Evolutionary conservation across 169 alveolate species (phyloP), one percentile per base, ranked within the genome.

Genomic region (Plasmodium blacklocki): DNA sequence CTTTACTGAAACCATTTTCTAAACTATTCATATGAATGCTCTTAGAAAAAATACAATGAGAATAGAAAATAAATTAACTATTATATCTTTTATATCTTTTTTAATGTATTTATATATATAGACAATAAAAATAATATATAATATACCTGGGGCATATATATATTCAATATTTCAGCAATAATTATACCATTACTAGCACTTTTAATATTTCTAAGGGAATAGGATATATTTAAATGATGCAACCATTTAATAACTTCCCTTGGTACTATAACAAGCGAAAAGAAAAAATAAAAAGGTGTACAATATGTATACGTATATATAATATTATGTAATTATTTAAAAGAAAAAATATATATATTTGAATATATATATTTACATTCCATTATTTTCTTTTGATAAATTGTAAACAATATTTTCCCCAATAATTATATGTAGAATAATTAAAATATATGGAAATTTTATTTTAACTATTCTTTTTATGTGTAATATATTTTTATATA

Each of bases 1-100:
- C 92, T 59, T 86, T 86, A 60, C 92, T 74, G 72, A 59, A 72
- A 23, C 92, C 92, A 72, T 86, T 86, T 60, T 86, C 92, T 26
- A 86, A 52, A 19, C 87, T 71, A 26, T 70, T 86, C 92, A 86
- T 86, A 26, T 71, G 39, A 54, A 86, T 72, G 54, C 88, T 70
- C 92, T 86, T 47, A 59, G 39, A 26, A 54, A 74, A 52, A 15
- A 60, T 0, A 52, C 14, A 54, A 47, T 58, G 47, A 75, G 49
- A 47, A 62, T 32, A 49, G 63, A 6, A 21, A 56, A 58, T 15
- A 43, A 11, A 6, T 14, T 2, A 70, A 19, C 18, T 43, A 70
- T 32, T 60, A 63, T 58, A 15, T 45, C 62, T 23, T 4, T 14
- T 19, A 12, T 39, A 23, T 50, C 54, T 32, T 29, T 15, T 29